phyloP scores from a whole-genome alignment of 352 stramenopile genomes.

The Phytopythium cucurbitacearum region DNA sequence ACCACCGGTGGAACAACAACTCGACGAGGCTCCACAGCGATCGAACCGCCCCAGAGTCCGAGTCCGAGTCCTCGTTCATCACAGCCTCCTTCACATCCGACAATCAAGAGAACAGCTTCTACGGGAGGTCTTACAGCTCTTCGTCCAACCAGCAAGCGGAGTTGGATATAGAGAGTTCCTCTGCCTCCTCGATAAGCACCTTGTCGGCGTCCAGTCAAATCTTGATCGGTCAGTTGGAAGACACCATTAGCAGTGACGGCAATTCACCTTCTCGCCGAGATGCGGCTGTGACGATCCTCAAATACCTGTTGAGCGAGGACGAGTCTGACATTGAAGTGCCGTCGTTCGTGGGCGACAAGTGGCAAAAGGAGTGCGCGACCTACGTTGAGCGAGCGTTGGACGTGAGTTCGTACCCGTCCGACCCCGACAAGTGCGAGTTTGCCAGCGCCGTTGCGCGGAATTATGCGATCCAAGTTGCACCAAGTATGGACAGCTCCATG shows the following conservation, averaged over 20 bases:
- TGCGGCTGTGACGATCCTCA: not conserved
- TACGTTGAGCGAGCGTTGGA: constrained; percentile 11
- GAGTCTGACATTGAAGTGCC: no score
- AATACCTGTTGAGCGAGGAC: not conserved
- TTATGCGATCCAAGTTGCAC: constrained; percentile 18
- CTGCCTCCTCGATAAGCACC: not conserved
- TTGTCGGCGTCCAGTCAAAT: not conserved
- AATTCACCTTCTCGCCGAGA: not conserved
- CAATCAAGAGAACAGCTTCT: no score
- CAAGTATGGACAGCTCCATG: not conserved
- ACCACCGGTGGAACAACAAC: no score
- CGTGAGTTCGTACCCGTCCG: constrained; percentile 12
- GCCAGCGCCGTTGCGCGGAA: constrained; percentile 15
- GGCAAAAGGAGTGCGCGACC: not conserved
- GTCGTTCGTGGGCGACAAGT: not conserved
- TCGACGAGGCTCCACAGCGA: no score
- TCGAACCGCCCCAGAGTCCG: no score
- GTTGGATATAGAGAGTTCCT: not conserved
- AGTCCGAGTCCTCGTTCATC: no score
- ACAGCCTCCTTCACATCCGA: no score
- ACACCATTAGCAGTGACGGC: not conserved
- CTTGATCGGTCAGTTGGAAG: not conserved
- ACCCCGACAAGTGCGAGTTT: constrained; percentile 18
- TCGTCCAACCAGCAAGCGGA: not conserved
- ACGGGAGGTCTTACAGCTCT: no score